These are phyloP conservation scores for Brachypodium distachyon DNA, from an alignment of 202 grass and related monocot species.

Conservation along the genomic window DNA sequence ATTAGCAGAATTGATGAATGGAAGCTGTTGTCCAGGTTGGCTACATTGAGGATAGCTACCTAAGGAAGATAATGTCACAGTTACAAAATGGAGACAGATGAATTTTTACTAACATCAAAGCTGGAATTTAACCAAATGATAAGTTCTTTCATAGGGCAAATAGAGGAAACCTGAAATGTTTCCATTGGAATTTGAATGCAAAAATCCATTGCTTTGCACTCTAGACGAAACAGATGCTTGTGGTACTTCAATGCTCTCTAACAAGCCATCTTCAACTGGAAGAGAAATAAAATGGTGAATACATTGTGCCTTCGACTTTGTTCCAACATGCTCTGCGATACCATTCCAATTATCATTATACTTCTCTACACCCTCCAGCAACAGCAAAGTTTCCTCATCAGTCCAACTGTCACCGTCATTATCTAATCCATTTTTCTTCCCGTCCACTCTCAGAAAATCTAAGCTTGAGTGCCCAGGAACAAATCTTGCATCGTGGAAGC, in stretches of 20 bases:
- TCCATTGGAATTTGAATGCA: conserved; percentile 48
- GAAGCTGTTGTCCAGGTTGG: conserved; percentile 46
- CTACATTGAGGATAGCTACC: conserved; percentile 40
- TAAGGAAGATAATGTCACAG: conserved; percentile 25
- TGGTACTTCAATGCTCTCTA: conserved; percentile 72
- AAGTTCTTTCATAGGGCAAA: neutral
- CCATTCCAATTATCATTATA: conserved; percentile 85
- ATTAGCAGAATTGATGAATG: conserved; percentile 81
- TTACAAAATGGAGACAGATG: conserved; percentile 11
- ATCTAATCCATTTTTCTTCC: conserved; percentile 47
- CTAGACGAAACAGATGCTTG: conserved; percentile 24
- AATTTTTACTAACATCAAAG: neutral
- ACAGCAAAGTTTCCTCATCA: conserved; percentile 79
- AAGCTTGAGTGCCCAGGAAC: conserved; percentile 78
- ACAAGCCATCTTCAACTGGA: conserved; percentile 68
- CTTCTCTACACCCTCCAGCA: conserved; percentile 92
- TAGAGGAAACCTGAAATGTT: conserved; percentile 48
- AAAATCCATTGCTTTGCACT: conserved; percentile 31
- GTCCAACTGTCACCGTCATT: conserved; percentile 74
- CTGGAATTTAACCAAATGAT: conserved; percentile 1
- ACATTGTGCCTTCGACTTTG: conserved; percentile 92
- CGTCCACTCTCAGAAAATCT: conserved; percentile 84
- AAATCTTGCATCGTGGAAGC: conserved; percentile 88
- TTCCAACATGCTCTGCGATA: conserved; percentile 79
- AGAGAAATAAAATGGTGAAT: conserved; percentile 87